Base-by-base conservation (phyloP, 2,329 filamentous ascomycete genomes). In the Alternaria tenuissima region DNA sequence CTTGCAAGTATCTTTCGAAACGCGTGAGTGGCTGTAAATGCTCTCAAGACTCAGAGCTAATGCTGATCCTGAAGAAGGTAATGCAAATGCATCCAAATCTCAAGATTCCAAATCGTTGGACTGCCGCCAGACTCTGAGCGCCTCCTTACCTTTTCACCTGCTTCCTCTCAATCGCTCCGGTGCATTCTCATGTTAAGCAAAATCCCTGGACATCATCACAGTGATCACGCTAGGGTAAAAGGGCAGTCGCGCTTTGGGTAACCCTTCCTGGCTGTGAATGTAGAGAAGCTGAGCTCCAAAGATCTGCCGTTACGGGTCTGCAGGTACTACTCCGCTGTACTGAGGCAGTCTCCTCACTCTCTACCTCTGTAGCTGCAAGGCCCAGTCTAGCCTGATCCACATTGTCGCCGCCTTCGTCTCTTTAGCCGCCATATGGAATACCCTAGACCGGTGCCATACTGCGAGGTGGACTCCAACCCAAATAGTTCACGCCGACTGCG, bases 401-500 rank as follows among this genome's bases (percentile, higher is more conserved):
- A 36, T 14, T 0, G 12, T 14, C 0, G 11, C 12, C 12, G 32
- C 14, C 0, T 14, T 36, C 5, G 32, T 43, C 24, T 3, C 0
- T 14, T 11, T 36, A 14, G 32, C 12, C 0, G 12, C 12, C 32
- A 26, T 0, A 7, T 26, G 24, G 24, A 26, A 26, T 1, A 26
- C 24, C 24, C 24, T 26, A 0, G 24, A 26, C 24, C 24, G 24
- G 24, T 26, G 24, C 24, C 24, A 26, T 26, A 26, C 24, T 26
- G 24, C 24, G 24, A 7, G 24, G 24, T 26, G 24, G 0, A 26
- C 24, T 26, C 24, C 24, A 0, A 26, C 24, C 24, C 24, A 26
- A 26, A 26, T 26, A 26, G 24, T 26, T 26, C 24, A 26, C 24
- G 22, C 22, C 22, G 22, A 24, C 22, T 24, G 22, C 22, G 22